Evolutionary conservation across 2,329 filamentous ascomycete genomes (phyloP), one percentile per base, ranked within the genome.

Genomic region (Fusarium zealandicum): DNA sequence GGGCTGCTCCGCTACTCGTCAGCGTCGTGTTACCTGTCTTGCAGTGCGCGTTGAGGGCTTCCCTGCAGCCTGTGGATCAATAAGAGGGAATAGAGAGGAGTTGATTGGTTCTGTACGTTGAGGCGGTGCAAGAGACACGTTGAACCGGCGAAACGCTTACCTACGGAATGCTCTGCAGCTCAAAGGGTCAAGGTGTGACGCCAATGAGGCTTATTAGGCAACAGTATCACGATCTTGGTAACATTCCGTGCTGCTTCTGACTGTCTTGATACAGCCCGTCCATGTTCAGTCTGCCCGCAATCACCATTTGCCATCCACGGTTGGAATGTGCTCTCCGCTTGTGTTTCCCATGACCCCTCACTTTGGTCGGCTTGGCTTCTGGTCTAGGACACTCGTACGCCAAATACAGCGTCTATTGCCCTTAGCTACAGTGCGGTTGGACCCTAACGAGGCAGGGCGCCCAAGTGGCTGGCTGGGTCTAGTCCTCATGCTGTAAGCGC

Each of bases 381-480:
- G 16, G 32, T 45, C 42, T 37, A 30, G 42, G 30, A 32, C 16
- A 11, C 9, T 8, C 20, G 11, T 10, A 12, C 13, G 10, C 20
- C 22, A 8, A 28, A 18, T 14, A 36, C 4, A 18, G 42, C 32
- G 11, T 27, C 32, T 18, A 28, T 45, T 28, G 20, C 20, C 20
- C 27, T 9, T 27, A 37, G 31, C 10, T 12, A 12, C 20, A 27
- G 18, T 27, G 30, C 6, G 9, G 14, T 14, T 18, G 8, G 14
- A 13, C 14, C 12, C 22, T 14, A 45, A 35, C 13, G 32, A 17
- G 13, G 17, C 20, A 25, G 14, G 27, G 35, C 42, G 14, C 13
- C 6, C n/a, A 6, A 27, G 44, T 47, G 44, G 44, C 44, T 47
- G 44, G 44, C 44, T 47, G 44, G 35, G 13, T 4, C 16, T 14